A percentile compares a stretch with the other conserved stretches of the same genome.
phyloP scores from a whole-genome alignment of 2,329 filamentous ascomycete species.

The Neurospora sp. region DNA sequence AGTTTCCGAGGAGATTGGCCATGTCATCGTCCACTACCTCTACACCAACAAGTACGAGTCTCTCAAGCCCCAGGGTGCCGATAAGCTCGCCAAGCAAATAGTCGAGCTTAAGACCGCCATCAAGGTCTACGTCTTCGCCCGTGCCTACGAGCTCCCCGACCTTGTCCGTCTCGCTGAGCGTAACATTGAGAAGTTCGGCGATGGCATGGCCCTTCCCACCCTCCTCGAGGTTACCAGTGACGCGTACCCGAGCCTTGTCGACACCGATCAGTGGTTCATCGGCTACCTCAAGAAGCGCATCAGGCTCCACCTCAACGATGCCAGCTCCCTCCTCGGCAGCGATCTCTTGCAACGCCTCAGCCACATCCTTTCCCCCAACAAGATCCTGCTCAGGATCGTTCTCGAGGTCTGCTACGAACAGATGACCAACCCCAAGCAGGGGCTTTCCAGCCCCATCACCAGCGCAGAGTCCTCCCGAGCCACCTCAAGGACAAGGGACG shows the following conservation, averaged over 20 bases:
- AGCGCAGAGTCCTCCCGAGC: constrained; percentile 6
- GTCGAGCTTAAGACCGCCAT: constrained; percentile 19
- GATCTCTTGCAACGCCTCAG: constrained; percentile 18
- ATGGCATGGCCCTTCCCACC: constrained; percentile 14
- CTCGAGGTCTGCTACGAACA: constrained; percentile 20
- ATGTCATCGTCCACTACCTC: constrained; percentile 19
- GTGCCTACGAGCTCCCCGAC: constrained; percentile 16
- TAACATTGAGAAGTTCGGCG: constrained; percentile 16
- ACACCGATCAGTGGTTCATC: constrained; percentile 18
- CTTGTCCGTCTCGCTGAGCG: constrained; percentile 17
- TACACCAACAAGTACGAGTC: constrained; percentile 18
- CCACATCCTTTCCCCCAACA: constrained; percentile 18
- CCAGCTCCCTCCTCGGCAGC: constrained; percentile 14
- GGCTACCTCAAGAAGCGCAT: constrained; percentile 18
- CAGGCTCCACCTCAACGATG: constrained; percentile 17
- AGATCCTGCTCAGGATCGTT: constrained; percentile 16
- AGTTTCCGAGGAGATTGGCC: constrained; percentile 16
- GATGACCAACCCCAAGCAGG: not conserved
- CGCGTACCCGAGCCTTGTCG: constrained; percentile 16
- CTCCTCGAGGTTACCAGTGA: constrained; percentile 18
- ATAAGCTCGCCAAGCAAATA: constrained; percentile 13
- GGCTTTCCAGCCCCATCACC: constrained; percentile 3
- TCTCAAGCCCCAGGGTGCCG: constrained; percentile 15
- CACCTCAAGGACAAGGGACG: not conserved
- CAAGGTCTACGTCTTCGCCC: constrained; percentile 16